Percentiles rank a stretch among this genome's conserved stretches.
These are phyloP conservation scores for Mycocentrospora acerina DNA, from an alignment of 2,329 filamentous ascomycete species.

Conservation along the genomic window DNA sequence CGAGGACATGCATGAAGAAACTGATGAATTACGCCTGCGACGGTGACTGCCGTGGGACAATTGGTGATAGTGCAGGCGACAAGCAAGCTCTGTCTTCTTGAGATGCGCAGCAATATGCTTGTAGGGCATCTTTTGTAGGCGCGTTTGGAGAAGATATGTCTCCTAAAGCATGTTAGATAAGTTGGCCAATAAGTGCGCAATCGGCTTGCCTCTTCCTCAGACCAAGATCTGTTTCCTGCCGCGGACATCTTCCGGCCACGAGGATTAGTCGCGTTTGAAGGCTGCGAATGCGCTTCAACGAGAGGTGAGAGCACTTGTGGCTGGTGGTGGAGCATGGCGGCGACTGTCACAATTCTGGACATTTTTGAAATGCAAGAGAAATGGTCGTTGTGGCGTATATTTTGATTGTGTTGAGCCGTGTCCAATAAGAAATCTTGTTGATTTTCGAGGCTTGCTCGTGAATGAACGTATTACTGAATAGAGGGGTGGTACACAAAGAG, in stretches of 20 bases:
- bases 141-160: conserved; percentile 78
- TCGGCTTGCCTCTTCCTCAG: conserved; percentile 73
- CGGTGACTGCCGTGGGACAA: conserved; percentile 80
- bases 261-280: conserved; percentile 48
- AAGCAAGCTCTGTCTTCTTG: conserved; percentile 85
- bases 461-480: conserved; percentile 42
- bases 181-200: neutral
- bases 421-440: conserved; percentile 42
- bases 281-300: conserved; percentile 38
- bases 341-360: conserved; percentile 3
- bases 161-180: conserved; percentile 59
- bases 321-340: conserved; percentile 42
- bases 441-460: conserved; percentile 48
- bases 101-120: conserved; percentile 84
- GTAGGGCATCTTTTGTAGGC: conserved; percentile 85
- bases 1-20: conserved; percentile 57
- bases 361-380: conserved; percentile 17
- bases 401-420: conserved; percentile 23
- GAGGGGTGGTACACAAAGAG: conserved; percentile 30
- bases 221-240: conserved; percentile 79
- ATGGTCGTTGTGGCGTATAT: conserved; percentile 41
- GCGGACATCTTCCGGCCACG: conserved; percentile 70
- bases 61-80: conserved; percentile 84
- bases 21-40: conserved; percentile 72
- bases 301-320: conserved; percentile 43